Evolutionary conservation across 2,329 filamentous ascomycete genomes (phyloP).

Genomic region (Emericellopsis cladophorae): DNA sequence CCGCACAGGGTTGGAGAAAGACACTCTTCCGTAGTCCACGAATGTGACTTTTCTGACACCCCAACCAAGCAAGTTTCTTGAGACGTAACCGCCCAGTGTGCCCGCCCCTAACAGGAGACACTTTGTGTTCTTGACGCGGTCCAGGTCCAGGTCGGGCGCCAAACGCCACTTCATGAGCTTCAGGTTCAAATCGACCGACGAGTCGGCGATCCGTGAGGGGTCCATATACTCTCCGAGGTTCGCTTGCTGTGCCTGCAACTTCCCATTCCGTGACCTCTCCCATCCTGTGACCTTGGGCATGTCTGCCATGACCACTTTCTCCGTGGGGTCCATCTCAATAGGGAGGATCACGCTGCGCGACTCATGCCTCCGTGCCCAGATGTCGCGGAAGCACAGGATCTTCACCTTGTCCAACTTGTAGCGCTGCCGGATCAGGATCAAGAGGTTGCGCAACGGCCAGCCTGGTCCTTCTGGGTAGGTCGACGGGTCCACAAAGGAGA

Average conservation of each 20-base stretch:
- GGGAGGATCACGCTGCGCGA: constrained; percentile 70
- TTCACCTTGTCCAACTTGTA: constrained; percentile 69
- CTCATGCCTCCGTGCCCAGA: constrained; percentile 63
- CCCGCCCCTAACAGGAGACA: constrained; percentile 87
- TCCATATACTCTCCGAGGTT: constrained; percentile 92
- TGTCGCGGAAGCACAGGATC: constrained; percentile 83
- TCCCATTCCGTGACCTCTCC: constrained; percentile 73
- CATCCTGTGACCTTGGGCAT: constrained; percentile 92
- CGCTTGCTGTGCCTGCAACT: constrained; percentile 64
- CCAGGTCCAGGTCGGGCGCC: constrained; percentile 75
- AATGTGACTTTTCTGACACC: constrained; percentile 92
- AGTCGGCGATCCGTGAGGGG: constrained; percentile 73
- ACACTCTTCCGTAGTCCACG: constrained; percentile 85
- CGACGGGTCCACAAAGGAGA: constrained; percentile 86
- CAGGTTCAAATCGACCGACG: constrained; percentile 88
- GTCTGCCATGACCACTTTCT: constrained; percentile 27
- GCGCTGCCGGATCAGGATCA: constrained; percentile 72
- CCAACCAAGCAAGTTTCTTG: constrained; percentile 87
- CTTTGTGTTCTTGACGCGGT: constrained; percentile 77
- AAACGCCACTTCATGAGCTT: constrained; percentile 99
- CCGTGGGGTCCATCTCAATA: constrained; percentile 40
- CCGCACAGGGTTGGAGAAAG: constrained; percentile 90
- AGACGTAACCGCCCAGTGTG: constrained; percentile 88
- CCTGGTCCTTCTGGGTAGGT: constrained; percentile 79
- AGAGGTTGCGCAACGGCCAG: constrained; percentile 84